Evolutionary conservation across 2,329 filamentous ascomycete species (phyloP).

Genomic region (Chaetomium globosum): DNA sequence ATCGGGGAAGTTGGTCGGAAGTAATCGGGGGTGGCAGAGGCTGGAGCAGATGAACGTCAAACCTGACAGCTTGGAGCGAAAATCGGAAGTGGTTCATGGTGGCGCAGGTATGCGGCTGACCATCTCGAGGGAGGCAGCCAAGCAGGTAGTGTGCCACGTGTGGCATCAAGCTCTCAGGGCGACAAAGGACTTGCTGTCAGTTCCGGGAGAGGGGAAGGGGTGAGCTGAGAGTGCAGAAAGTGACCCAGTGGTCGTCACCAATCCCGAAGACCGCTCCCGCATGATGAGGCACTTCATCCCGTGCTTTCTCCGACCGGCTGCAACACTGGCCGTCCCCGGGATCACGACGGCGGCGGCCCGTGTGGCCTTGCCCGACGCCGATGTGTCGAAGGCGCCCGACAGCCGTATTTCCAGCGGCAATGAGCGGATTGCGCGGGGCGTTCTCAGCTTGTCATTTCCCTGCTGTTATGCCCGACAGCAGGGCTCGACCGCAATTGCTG

Average conservation of each 20-base stretch:
- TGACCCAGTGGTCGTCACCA: too few relatives aligned
- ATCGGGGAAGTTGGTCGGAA: slow-evolving; percentile 22
- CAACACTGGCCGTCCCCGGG: not conserved
- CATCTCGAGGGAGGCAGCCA: slow-evolving; percentile 12
- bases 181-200: too few relatives aligned
- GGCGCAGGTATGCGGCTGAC: slow-evolving; percentile 4
- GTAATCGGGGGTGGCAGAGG: slow-evolving; percentile 18
- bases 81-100: not conserved
- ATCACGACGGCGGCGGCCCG: not conserved
- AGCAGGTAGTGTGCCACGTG: slow-evolving; percentile 9
- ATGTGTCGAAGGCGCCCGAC: not conserved
- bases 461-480: too few relatives aligned
- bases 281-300: not conserved
- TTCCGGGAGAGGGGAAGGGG: too few relatives aligned
- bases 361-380: not conserved
- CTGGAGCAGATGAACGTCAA: slow-evolving; percentile 21
- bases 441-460: not conserved
- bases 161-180: slow-evolving; percentile 3
- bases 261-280: too few relatives aligned
- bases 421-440: not conserved
- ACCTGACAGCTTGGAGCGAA: slow-evolving; percentile 15
- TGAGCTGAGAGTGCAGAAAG: too few relatives aligned
- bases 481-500: too few relatives aligned
- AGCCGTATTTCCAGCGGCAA: not conserved
- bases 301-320: not conserved